Conservation (phyloP, 169 alveolate genomes). For the Plasmodium gaboni region DNA sequence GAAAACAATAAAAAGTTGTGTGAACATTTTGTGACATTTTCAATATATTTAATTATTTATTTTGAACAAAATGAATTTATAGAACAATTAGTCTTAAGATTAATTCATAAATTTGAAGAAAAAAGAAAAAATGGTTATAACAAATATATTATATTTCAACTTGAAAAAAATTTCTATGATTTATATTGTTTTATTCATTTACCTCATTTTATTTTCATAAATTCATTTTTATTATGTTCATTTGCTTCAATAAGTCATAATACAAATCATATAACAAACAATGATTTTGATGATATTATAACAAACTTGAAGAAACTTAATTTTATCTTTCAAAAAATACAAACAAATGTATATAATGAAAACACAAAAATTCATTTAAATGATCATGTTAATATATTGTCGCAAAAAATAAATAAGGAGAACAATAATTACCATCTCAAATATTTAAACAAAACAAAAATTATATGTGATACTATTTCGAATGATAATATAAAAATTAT, state of each 20-base stretch:
- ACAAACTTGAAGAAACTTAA: slow-evolving; percentile 18
- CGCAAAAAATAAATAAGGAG: too few species aligned
- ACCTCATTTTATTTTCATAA: slow-evolving; percentile 45
- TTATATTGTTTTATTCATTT: slow-evolving; percentile 34
- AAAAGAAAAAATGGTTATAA: slow-evolving; percentile 3
- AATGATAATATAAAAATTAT: slow-evolving; percentile 25
- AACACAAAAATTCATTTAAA: too few species aligned
- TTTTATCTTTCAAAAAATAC: slow-evolving; percentile 6
- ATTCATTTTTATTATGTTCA: slow-evolving; percentile 45
- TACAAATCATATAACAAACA: neutral
- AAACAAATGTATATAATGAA: neutral
- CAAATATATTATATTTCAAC: slow-evolving; percentile 3
- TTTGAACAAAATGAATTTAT: slow-evolving; percentile 14
- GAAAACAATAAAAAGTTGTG: slow-evolving; percentile 29
- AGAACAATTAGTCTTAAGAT: neutral
- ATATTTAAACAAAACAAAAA: neutral
- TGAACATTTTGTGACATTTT: slow-evolving; percentile 24
- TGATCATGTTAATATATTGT: too few species aligned
- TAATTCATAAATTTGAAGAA: slow-evolving; percentile 4
- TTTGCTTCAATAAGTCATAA: neutral
- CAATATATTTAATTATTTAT: slow-evolving; percentile 38
- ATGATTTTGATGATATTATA: neutral
- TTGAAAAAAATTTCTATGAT: slow-evolving; percentile 22
- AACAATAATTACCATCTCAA: neutral
- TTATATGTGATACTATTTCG: neutral